Conservation (phyloP, 2,329 filamentous ascomycete genomes). For the Rhinocladiella mackenziei region DNA sequence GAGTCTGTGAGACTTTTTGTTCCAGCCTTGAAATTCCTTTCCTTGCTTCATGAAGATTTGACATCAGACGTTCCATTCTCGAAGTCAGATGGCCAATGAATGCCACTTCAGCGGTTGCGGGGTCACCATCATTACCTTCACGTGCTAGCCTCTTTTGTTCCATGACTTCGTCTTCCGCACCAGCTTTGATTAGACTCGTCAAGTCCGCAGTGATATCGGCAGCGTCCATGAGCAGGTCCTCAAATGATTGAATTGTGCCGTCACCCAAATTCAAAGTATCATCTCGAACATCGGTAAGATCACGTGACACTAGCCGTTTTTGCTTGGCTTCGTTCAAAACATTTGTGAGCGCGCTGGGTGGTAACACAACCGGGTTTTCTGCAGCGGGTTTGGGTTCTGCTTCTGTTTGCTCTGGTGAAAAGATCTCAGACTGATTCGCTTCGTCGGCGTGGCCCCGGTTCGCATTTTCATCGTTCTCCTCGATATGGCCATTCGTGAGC, state of each 20-base stretch:
- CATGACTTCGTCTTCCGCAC: conserved; percentile 31
- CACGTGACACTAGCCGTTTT: conserved; percentile 13
- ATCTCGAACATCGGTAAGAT: conserved; percentile 15
- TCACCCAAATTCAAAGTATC: conserved; percentile 40
- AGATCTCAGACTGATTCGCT: too few relatives aligned
- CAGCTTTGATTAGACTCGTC: conserved; percentile 29
- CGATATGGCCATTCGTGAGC: conserved; percentile 16
- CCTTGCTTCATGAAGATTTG: conserved; percentile 41
- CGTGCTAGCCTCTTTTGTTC: conserved; percentile 7
- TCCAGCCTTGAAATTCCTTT: conserved; percentile 40
- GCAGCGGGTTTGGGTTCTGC: conserved; percentile 26
- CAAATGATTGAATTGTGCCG: conserved; percentile 45
- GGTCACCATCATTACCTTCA: conserved; percentile 25
- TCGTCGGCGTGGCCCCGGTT: too few relatives aligned
- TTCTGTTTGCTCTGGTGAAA: conserved; percentile 7
- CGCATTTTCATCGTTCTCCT: neutral
- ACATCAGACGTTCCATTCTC: conserved; percentile 40
- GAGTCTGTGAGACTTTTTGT: conserved; percentile 33
- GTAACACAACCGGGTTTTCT: conserved; percentile 38
- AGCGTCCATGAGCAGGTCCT: conserved; percentile 37
- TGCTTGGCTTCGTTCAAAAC: conserved; percentile 41
- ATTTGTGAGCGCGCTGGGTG: conserved; percentile 42
- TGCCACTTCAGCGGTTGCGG: conserved; percentile 23
- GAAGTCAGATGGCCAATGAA: conserved; percentile 38
- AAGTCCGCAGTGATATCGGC: conserved; percentile 25